Percentiles rank a stretch among this genome's conserved stretches.
Evolutionary conservation across 2,329 filamentous ascomycete species (phyloP).

Genomic region (Rhexocercosporidium sp.): DNA sequence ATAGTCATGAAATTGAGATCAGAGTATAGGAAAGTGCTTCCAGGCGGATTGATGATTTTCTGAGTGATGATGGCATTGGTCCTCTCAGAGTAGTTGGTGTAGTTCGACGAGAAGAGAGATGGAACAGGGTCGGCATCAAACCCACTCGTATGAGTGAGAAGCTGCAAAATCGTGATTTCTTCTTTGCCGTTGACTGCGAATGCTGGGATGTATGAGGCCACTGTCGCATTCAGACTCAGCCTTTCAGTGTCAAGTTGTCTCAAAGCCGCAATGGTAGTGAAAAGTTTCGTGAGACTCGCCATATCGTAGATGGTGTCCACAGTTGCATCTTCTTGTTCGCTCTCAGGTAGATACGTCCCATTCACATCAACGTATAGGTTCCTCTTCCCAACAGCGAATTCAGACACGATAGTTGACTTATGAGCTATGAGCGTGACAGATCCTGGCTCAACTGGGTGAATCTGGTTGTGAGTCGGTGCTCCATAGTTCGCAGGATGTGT

Average conservation of each 20-base stretch:
- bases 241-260: conserved; percentile 40
- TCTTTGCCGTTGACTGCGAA: conserved; percentile 44
- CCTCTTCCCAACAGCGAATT: background rate
- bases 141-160: conserved; percentile 45
- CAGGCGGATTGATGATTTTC: conserved; percentile 37
- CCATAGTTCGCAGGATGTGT: conserved; percentile 3
- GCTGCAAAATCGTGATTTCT: conserved; percentile 43
- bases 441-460: background rate
- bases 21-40: conserved; percentile 42
- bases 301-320: conserved; percentile 47
- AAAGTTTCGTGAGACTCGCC: conserved; percentile 47
- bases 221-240: conserved; percentile 29
- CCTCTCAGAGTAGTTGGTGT: conserved; percentile 36
- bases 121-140: conserved; percentile 40
- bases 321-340: conserved; percentile 38
- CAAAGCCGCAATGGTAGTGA: conserved; percentile 44
- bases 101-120: conserved; percentile 31
- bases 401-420: background rate
- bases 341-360: background rate
- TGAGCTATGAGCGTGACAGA: background rate
- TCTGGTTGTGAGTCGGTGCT: background rate
- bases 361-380: background rate
- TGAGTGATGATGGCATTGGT: conserved; percentile 39
- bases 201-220: conserved; percentile 39
- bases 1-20: conserved; percentile 46